A percentile compares a stretch with the other conserved stretches of the same genome.
These are phyloP conservation scores for Kwoniella shandongensis DNA, from an alignment of 768 basidiomycete genomes.

Conservation along the genomic window DNA sequence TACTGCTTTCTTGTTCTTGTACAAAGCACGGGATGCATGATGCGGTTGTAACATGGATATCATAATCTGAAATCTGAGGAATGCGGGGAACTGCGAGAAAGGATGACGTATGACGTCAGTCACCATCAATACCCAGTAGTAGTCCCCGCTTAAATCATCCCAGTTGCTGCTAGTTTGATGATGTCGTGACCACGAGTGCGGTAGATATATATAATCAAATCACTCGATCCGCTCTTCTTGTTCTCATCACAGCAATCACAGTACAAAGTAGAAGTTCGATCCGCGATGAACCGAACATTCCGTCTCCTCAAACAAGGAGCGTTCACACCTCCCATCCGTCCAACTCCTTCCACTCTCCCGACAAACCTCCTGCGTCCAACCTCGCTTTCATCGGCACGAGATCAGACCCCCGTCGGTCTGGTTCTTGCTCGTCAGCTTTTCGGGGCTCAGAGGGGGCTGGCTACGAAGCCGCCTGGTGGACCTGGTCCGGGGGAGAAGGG, in stretches of 20 bases:
- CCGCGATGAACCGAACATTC: constrained; percentile 23
- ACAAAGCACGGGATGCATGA: too few relatives aligned
- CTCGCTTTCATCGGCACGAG: not conserved
- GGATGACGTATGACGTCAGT: too few relatives aligned
- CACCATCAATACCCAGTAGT: too few relatives aligned
- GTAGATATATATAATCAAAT: too few relatives aligned
- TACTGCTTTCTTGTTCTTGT: too few relatives aligned
- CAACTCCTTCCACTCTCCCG: constrained; percentile 8
- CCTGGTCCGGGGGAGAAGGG: constrained; percentile 14
- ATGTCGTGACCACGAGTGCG: too few relatives aligned
- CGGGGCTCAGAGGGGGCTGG: not conserved
- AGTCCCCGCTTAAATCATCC: too few relatives aligned
- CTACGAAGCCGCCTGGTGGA: not conserved
- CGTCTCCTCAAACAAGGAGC: constrained; percentile 9
- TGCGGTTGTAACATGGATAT: too few relatives aligned
- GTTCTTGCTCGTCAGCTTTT: not conserved
- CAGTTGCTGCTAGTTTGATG: too few relatives aligned
- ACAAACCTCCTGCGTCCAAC: constrained; percentile 10
- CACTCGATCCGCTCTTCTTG: too few relatives aligned
- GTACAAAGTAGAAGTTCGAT: too few relatives aligned
- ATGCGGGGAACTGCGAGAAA: constrained; percentile 8
- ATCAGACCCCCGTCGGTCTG: not conserved
- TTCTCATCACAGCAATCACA: not conserved
- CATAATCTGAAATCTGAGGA: too few relatives aligned
- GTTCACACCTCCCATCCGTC: constrained; percentile 9